Conservation (phyloP, 129 eudicot species). For the Glebionis coronaria region DNA sequence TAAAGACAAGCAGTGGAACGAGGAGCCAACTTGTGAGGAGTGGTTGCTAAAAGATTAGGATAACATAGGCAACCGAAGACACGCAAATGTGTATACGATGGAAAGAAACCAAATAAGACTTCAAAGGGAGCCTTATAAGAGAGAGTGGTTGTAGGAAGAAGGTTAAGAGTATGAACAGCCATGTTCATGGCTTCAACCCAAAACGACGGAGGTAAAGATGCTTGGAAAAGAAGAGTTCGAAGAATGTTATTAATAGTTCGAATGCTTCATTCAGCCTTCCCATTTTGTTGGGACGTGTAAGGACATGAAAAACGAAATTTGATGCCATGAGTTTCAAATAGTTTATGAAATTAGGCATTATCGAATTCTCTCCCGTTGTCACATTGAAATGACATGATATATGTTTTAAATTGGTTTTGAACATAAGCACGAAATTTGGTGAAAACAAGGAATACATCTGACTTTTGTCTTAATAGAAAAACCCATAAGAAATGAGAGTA, state of each 20-base stretch:
- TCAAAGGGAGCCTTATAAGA: conserved; percentile 7
- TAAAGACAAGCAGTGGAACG: conserved; percentile 7
- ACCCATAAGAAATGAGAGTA: background rate
- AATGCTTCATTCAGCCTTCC: too few relatives aligned
- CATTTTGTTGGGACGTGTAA: too few relatives aligned
- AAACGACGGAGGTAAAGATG: background rate
- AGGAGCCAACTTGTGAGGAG: background rate
- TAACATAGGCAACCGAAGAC: conserved; percentile 6
- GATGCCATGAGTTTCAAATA: too few relatives aligned
- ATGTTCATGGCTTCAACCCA: too few relatives aligned
- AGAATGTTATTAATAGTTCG: background rate
- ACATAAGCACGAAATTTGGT: background rate
- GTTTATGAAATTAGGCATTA: background rate
- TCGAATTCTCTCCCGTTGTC: background rate
- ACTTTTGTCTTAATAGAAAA: background rate
- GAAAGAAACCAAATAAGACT: background rate
- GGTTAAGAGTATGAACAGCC: background rate
- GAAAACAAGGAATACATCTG: background rate
- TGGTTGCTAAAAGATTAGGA: conserved; percentile 2
- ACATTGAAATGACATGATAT: background rate
- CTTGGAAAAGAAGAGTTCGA: background rate
- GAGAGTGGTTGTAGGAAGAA: conserved; percentile 12
- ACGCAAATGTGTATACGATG: conserved; percentile 6
- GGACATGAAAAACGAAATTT: background rate
- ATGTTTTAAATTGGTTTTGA: too few relatives aligned